Evolutionary conservation across 2,329 filamentous ascomycete species (phyloP), one percentile per base, ranked within the genome.

Genomic region (Ophiostoma montium): DNA sequence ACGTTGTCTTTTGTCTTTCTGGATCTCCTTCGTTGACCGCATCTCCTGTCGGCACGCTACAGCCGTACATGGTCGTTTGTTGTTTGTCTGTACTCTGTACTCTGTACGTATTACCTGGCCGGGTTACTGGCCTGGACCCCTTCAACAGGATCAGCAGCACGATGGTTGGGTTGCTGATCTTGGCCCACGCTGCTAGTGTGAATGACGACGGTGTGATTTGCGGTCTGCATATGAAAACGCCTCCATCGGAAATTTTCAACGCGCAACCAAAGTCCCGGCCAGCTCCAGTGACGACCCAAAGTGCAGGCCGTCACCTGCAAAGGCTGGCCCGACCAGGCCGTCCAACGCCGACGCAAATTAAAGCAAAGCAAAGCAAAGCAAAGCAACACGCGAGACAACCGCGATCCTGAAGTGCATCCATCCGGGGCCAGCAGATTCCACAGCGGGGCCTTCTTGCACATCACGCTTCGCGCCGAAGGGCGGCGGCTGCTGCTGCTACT

Each of bases 101-200:
- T n/a, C n/a, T n/a, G n/a, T n/a, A 27, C 23, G 23, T 27, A 5
- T 8, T 27, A 27, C 23, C 23, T 27, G 23, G 23, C 23, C 23
- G 23, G 23, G 8, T 27, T 27, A 27, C 23, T 27, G 23, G 23
- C 23, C 23, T 27, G n/a, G n/a, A n/a, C n/a, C n/a, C n/a, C n/a
- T n/a, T n/a, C n/a, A n/a, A n/a, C n/a, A n/a, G n/a, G n/a, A n/a
- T n/a, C n/a, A n/a, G n/a, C n/a, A n/a, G n/a, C n/a, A 16, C 19
- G 11, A 9, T 15, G 23, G 38, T 23, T 42, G 19, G 38, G 38
- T 30, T 30, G 39, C 15, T 16, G 21, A 23, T 18, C 23, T 23
- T 23, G 39, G n/a, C 39, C 39, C 39, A 23, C 39, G 39, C n/a
- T 42, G 39, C 39, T 42, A 42, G 39, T 42, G 39, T 42, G 10